Evolutionary conservation across 169 alveolate genomes (phyloP), one percentile per base, ranked within the genome.

Genomic region (Neospora caninum): DNA sequence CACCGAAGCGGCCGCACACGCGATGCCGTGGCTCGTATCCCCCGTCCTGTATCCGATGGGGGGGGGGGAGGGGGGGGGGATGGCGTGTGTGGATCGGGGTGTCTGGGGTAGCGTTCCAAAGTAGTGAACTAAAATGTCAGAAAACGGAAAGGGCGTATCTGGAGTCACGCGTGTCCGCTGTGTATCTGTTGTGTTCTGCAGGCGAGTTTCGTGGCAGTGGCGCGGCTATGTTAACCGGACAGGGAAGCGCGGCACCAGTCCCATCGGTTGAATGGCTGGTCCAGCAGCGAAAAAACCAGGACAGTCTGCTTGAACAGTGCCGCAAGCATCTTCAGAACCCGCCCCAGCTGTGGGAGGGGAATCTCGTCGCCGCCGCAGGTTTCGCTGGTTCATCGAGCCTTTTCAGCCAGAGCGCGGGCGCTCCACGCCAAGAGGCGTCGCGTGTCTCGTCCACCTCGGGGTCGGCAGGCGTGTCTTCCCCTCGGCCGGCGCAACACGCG

Each of bases 181-280:
- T n/a, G n/a, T n/a, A n/a, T 4, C 58, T 49, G 4, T 49, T 49
- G 4, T 49, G 58, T 13, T 4, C 13, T 49, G 22, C 58, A 49
- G 58, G 58, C 58, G 58, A 4, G 58, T 13, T 49, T 49, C 58
- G 13, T 49, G 58, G 58, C 58, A 13, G 58, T 49, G 58, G 58
- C 13, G 58, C 58, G 58, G 58, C 22, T 4, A 49, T 49, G 4
- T 49, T 49, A 4, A 49, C 4, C n/a, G 73, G 73, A 22, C 1
- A 9, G n/a, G 31, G 73, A 4, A 2, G 13, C 29, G 45, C n/a
- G 10, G 39, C 86, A 16, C 86, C 86, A n/a, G 86, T 78, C 39
- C 86, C 86, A 4, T 20, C 27, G 49, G 39, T 78, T 10, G 86
- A 78, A 25, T 78, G 86, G 86, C 86, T 78, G 43, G 86, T 78